Conservation (phyloP, 225 moss, liverwort and hornwort genomes). For the Polytrichum formosum region DNA sequence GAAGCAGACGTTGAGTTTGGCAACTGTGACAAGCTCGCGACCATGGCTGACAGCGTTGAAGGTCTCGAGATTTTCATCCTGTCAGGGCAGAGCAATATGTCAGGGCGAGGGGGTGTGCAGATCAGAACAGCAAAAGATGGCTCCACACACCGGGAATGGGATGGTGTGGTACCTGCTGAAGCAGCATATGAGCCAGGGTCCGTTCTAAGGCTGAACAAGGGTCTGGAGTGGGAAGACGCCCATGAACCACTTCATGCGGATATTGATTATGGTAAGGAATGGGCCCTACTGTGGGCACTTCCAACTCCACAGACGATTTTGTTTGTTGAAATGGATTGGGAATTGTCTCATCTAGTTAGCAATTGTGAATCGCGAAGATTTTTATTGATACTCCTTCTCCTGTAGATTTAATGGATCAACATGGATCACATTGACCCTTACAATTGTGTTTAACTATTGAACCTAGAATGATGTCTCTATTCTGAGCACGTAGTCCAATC, state of each 20-base stretch:
- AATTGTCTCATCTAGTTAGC: too few species aligned
- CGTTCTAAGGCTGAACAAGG: conserved; percentile 43
- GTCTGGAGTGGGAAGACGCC: conserved; percentile 64
- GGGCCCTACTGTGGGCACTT: too few species aligned
- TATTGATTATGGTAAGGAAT: conserved; percentile 42
- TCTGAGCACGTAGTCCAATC: too few species aligned
- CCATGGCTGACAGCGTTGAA: conserved; percentile 17
- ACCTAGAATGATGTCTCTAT: too few species aligned
- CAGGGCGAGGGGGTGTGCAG: conserved; percentile 69
- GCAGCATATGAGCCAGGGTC: conserved; percentile 46
- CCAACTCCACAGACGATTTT: too few species aligned
- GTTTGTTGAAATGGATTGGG: too few species aligned
- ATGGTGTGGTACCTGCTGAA: conserved; percentile 52
- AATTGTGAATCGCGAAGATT: not conserved
- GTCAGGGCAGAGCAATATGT: conserved; percentile 85
- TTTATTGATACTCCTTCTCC: too few species aligned
- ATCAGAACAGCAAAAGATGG: conserved; percentile 16
- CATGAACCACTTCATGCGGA: conserved; percentile 70
- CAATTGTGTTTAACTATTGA: too few species aligned
- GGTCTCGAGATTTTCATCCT: conserved; percentile 63
- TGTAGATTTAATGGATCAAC: too few species aligned
- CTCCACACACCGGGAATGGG: conserved; percentile 30
- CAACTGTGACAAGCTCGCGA: not conserved
- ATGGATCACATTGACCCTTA: too few species aligned
- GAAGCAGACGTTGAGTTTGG: not conserved